Evolutionary conservation across 169 alveolate genomes (phyloP), one percentile per base, ranked within the genome.

Genomic region (Eimeria necatrix): DNA sequence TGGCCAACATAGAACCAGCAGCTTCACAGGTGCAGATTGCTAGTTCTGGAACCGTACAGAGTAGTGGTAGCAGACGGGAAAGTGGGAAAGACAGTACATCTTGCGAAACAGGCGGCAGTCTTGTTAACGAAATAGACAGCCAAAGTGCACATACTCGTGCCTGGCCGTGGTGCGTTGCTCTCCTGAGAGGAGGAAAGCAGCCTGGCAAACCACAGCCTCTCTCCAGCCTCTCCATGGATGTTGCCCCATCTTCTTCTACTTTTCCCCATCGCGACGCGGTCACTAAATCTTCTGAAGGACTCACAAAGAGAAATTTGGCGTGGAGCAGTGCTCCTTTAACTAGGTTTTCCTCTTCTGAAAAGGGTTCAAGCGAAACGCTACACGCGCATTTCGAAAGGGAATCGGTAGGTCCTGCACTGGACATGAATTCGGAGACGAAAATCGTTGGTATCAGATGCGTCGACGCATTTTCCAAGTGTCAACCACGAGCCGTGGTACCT

Each of bases 161-260:
- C 24, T 71, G 83, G 83, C 83, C 26, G 51, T 71, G 53, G 53
- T 71, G 51, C 24, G 56, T 52, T 71, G 83, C 41, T 32, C 12
- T 7, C 53, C 83, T 32, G 26, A 4, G 83, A 71, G 41, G 10
- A 20, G 22, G 83, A 71, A 26, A 22, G 22, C 26, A 52, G 41
- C 10, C 83, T 4, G 24, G 26, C 24, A 22, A 22, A 71, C 41
- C 9, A 26, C 12, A 6, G 56, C 53, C 83, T 76, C 41, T 56
- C 68, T 60, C 87, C 22, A 76, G 87, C 68, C 32, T 14, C 20
- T 76, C 87, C 41, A 7, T 48, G 7, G 87, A 53, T 18, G 32
- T 12, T 46, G 18, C 51, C 32, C 64, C 64, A 7, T 18, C 68
- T 49, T 10, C 87, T 41, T 71, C 83, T 71, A 14, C 5, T 32